Evolutionary conservation across 129 eudicot genomes (phyloP).

Genomic region (Centaurea solstitialis): DNA sequence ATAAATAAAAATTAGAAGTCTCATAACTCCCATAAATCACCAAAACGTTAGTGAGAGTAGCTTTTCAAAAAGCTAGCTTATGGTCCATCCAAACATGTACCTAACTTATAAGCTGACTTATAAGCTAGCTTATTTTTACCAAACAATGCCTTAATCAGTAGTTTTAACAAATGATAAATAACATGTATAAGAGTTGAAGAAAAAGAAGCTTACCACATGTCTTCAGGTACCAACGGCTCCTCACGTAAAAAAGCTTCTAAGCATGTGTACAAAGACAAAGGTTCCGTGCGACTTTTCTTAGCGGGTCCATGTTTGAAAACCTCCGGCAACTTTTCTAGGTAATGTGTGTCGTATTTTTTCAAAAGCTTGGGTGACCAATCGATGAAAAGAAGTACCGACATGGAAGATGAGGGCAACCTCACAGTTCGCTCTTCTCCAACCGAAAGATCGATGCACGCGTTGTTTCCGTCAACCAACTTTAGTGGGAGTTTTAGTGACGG

Average conservation of each 20-base stretch:
- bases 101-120: no score
- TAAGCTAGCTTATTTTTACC: no score
- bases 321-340: slow-evolving; percentile 83
- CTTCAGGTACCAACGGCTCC: slow-evolving; percentile 99
- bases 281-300: slow-evolving; percentile 90
- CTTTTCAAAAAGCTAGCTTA: no score
- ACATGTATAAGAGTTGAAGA: neutral
- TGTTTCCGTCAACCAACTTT: slow-evolving; percentile 87
- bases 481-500: slow-evolving; percentile 59
- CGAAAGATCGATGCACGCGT: slow-evolving; percentile 80
- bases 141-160: no score
- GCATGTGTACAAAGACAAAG: slow-evolving; percentile 87
- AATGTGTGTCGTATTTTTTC: slow-evolving; percentile 67
- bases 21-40: no score
- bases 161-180: neutral
- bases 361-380: slow-evolving; percentile 93
- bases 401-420: slow-evolving; percentile 69
- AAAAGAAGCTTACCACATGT: slow-evolving; percentile 79
- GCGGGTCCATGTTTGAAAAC: slow-evolving; percentile 68
- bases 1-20: no score
- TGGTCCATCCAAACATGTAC: no score
- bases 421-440: slow-evolving; percentile 84
- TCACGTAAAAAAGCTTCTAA: slow-evolving; percentile 94
- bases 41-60: no score
- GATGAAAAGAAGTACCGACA: slow-evolving; percentile 72